Conservation (phyloP, 257 asterid species). For the Cynanchum wilfordii region DNA sequence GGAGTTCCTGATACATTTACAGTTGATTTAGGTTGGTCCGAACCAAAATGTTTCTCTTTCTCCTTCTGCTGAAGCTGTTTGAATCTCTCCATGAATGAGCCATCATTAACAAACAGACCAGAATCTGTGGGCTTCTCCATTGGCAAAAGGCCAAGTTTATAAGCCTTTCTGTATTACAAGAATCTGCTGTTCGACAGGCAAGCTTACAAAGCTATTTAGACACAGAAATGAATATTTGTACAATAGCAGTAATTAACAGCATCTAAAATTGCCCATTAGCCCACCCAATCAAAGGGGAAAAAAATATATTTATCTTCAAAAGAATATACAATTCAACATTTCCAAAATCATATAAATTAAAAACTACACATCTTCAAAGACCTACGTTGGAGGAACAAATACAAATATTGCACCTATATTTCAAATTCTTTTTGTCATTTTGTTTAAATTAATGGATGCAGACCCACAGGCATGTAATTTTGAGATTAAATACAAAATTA, state of each 20-base stretch:
- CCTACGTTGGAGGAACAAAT: not conserved
- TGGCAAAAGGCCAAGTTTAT: slow-evolving; percentile 32
- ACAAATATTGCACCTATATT: not conserved
- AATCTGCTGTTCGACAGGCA: slow-evolving; percentile 64
- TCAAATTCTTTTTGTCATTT: not conserved
- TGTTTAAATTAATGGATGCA: not conserved
- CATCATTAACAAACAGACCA: slow-evolving; percentile 79
- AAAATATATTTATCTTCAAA: not conserved
- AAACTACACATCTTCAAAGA: not conserved
- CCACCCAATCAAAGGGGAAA: not conserved
- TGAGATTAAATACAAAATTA: not conserved
- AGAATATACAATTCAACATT: not conserved
- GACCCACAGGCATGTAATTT: not conserved
- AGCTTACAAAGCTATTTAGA: slow-evolving; percentile 59
- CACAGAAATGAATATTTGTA: slow-evolving; percentile 24
- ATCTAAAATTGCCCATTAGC: slow-evolving; percentile 1
- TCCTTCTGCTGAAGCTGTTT: slow-evolving; percentile 78
- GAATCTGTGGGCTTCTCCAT: slow-evolving; percentile 70
- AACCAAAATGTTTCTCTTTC: slow-evolving; percentile 32
- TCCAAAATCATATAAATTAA: not conserved
- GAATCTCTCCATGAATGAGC: slow-evolving; percentile 97
- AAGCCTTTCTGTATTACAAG: slow-evolving; percentile 34
- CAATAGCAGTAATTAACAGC: slow-evolving; percentile 12
- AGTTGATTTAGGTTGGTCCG: slow-evolving; percentile 36
- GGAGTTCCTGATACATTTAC: slow-evolving; percentile 42